Evolutionary conservation across 2,329 filamentous ascomycete genomes (phyloP).

Genomic region (Penicillium sp.): DNA sequence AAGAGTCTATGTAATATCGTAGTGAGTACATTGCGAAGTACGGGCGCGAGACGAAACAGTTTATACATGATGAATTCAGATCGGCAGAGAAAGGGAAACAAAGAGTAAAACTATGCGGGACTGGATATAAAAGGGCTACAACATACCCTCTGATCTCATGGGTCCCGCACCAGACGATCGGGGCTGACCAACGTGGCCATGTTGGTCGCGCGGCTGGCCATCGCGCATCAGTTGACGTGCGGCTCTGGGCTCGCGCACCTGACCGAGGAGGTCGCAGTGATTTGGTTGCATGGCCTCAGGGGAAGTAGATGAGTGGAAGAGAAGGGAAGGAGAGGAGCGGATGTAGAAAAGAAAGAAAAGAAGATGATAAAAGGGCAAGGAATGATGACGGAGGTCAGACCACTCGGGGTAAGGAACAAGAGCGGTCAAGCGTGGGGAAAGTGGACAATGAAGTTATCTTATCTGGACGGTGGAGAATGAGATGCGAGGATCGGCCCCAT

Average conservation of each 20-base stretch:
- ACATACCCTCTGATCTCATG: conserved; percentile 49
- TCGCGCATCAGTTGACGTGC: conserved; percentile 39
- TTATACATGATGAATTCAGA: conserved; percentile 22
- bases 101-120: conserved; percentile 2
- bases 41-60: conserved; percentile 9
- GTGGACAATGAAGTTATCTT: conserved; percentile 23
- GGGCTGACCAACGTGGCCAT: conserved; percentile 34
- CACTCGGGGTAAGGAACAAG: conserved; percentile 21
- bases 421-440: conserved; percentile 30
- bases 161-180: conserved; percentile 36
- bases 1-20: conserved; percentile 71
- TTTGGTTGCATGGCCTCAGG: conserved; percentile 41
- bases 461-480: conserved; percentile 21
- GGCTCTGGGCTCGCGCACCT: conserved; percentile 36
- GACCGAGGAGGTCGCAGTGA: conserved; percentile 41
- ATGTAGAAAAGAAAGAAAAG: conserved; percentile 7
- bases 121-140: conserved; percentile 16
- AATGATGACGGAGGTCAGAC: conserved; percentile 14
- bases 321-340: not conserved
- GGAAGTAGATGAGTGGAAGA: not conserved
- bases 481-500: conserved; percentile 14
- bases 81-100: conserved; percentile 1
- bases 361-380: conserved; percentile 3
- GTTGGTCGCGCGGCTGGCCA: conserved; percentile 33
- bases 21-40: conserved; percentile 45